Evolutionary conservation across 345 rosid genomes (phyloP), one percentile per base, ranked within the genome.

Genomic region (Populus tremula): DNA sequence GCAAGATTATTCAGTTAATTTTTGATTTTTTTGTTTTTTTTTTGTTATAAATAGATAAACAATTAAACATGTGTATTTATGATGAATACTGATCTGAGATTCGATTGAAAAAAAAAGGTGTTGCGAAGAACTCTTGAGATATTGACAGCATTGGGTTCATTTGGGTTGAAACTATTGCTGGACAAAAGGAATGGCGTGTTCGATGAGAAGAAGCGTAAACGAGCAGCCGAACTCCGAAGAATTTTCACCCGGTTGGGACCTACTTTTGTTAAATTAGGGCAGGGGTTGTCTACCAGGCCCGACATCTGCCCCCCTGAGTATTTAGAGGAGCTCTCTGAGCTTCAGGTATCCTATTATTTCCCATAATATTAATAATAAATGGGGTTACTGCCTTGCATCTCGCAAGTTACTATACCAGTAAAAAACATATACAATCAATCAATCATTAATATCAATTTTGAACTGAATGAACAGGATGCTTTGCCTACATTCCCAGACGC

Each of bases 401-500:
- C 6, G 53, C 53, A 4, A 47, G 53, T 47, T 47, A 47, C 53
- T 47, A 47, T 41, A 41, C 47, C 47, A 41, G 3, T 41, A 14
- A 41, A 41, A 41, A 41, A 41, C 47, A 41, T 41, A 9, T 41
- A 9, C 53, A 47, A 47, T 47, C 53, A 47, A 47, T 47, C 18
- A 47, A 47, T 47, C 53, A 14, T 14, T 47, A 47, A 47, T 47
- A 12, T 47, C 16, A 47, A 14, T 47, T 47, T 47, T 47, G 53
- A 47, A 47, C 16, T 47, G 53, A 77, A 73, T 77, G 68, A 85
- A 75, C 91, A 96, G 99, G 99, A 93, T 84, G 88, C 94, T 54
- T 83, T 93, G 86, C 99, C 99, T 6, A 96, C 99, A 31, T 96
- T 96, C 82, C 96, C 99, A n/a, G 97, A 96, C 65, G 89, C 85